Conservation (phyloP, 495 filamentous ascomycete genomes). For the Talaromyces trachyspermus region DNA sequence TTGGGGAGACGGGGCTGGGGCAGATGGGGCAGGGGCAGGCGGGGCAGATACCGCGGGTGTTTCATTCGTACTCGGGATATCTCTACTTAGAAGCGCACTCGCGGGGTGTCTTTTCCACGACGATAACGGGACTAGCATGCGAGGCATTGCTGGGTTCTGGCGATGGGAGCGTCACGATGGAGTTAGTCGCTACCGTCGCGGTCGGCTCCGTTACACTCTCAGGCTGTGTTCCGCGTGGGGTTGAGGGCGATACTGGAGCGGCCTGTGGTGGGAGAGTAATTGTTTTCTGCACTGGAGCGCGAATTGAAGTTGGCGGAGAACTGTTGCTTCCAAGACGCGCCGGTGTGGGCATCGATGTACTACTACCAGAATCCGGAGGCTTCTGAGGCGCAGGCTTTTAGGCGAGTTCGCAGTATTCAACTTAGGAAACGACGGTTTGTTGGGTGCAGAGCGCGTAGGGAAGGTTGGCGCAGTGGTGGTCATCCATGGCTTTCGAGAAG, state of each 20-base stretch:
- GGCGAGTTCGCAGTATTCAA: too few species aligned
- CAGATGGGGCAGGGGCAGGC: too few species aligned
- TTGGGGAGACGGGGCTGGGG: too few species aligned
- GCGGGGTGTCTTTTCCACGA: conserved; percentile 10
- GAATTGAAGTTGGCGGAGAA: too few species aligned
- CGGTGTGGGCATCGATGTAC: too few species aligned
- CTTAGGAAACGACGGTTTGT: too few species aligned
- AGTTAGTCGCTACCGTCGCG: not conserved
- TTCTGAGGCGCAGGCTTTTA: too few species aligned
- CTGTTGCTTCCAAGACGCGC: too few species aligned
- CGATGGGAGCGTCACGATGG: conserved; percentile 14
- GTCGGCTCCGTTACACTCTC: not conserved
- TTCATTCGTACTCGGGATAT: not conserved
- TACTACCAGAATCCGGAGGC: too few species aligned
- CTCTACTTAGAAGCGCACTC: not conserved
- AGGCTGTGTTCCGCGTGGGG: conserved; percentile 11
- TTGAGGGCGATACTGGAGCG: conserved; percentile 21
- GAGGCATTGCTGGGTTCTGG: conserved; percentile 16
- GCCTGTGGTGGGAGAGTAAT: conserved; percentile 2
- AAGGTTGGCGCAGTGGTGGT: not conserved
- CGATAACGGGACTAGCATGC: conserved; percentile 11
- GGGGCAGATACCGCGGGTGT: too few species aligned
- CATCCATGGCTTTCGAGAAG: conserved; percentile 65
- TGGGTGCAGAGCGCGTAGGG: too few species aligned
- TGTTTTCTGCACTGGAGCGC: too few species aligned